Conservation (phyloP, 495 filamentous ascomycete species). For the Aspergillus panamensis region DNA sequence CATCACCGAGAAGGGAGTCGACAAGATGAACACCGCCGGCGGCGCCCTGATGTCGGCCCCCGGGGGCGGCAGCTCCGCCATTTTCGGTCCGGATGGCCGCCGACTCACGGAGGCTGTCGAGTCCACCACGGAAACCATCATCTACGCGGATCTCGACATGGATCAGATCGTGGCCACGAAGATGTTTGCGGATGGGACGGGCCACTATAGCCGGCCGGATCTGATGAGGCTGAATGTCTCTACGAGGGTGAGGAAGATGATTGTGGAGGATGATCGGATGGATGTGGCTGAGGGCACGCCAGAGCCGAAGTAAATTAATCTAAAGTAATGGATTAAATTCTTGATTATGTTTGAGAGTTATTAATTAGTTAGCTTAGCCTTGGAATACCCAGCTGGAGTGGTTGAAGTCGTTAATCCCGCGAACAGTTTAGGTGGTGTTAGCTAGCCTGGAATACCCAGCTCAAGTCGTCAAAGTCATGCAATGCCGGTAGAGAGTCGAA, state of each 20-base stretch:
- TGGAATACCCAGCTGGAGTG: too few relatives aligned
- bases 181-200: conserved; percentile 42
- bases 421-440: too few relatives aligned
- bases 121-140: conserved; percentile 37
- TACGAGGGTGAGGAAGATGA: neutral
- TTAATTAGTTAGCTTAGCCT: too few relatives aligned
- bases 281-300: too few relatives aligned
- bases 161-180: conserved; percentile 34
- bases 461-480: too few relatives aligned
- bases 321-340: too few relatives aligned
- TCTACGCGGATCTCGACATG: conserved; percentile 48
- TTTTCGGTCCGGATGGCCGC: conserved; percentile 54
- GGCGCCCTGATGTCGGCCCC: conserved; percentile 33
- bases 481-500: too few relatives aligned
- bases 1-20: conserved; percentile 41
- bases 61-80: conserved; percentile 48
- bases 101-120: conserved; percentile 32
- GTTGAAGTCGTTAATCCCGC: too few relatives aligned
- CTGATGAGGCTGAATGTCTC: conserved; percentile 40
- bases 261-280: neutral
- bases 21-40: conserved; percentile 32
- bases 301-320: too few relatives aligned
- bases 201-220: conserved; percentile 55
- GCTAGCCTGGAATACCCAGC: too few relatives aligned
- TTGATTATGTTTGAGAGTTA: too few relatives aligned